Percentiles rank a stretch among this genome's conserved stretches.
Evolutionary conservation across 2,329 filamentous ascomycete species (phyloP).

Genomic region (Blastomyces silverae): DNA sequence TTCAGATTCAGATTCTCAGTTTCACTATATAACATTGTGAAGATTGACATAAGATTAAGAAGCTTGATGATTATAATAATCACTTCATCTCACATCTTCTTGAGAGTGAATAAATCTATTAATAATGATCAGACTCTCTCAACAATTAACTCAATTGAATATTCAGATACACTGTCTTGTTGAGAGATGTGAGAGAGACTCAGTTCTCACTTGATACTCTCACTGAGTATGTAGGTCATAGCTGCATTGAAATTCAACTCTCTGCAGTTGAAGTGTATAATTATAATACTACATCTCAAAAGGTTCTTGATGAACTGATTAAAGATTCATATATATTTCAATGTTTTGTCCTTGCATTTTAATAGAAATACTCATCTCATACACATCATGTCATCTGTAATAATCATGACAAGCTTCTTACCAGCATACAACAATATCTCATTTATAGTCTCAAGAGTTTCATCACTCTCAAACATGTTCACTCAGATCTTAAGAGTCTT

Average conservation of each 20-base stretch:
- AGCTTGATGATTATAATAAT: no score
- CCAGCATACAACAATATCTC: neutral
- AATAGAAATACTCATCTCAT: neutral
- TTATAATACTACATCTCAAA: neutral
- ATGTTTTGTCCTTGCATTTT: neutral
- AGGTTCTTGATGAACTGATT: conserved; percentile 3
- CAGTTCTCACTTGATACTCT: neutral
- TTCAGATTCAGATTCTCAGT: no score
- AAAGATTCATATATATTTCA: neutral
- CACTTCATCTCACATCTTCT: no score
- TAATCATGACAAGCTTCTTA: neutral
- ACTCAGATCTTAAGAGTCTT: neutral
- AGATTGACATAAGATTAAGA: no score
- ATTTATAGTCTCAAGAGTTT: neutral
- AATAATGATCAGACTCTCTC: neutral
- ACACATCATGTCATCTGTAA: neutral
- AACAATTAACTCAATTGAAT: neutral
- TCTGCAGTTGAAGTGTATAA: neutral
- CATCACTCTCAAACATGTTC: neutral
- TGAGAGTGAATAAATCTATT: no score
- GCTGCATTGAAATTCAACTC: neutral
- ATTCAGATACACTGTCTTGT: neutral
- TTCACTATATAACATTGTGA: no score
- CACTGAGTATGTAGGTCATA: neutral
- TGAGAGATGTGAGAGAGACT: neutral